Conservation (phyloP, 108 stramenopile genomes). For the Chaetoceros tenuissimus region DNA sequence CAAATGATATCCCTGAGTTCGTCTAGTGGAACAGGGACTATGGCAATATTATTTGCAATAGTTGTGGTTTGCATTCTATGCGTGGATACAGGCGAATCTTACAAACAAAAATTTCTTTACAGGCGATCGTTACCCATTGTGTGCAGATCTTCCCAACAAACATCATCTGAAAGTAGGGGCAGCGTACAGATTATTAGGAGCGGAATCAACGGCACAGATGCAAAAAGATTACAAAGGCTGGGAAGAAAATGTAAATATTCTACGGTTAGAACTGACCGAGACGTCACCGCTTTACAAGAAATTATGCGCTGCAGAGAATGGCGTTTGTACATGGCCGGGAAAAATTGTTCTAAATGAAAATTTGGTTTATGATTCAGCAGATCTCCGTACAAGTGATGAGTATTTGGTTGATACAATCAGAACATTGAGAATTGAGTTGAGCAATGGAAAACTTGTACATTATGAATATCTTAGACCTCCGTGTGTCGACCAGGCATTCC, state of each 20-base stretch:
- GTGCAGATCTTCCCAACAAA: conserved; percentile 30
- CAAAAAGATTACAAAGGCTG: conserved; percentile 20
- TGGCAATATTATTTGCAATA: no score
- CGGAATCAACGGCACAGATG: conserved; percentile 7
- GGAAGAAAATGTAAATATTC: conserved; percentile 5
- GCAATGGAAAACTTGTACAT: conserved; percentile 25
- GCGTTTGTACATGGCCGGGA: conserved; percentile 12
- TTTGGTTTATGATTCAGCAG: conserved; percentile 26
- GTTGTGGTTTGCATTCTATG: no score
- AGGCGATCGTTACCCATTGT: conserved; percentile 35
- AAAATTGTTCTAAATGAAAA: conserved; percentile 13
- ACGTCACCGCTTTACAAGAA: conserved; percentile 10
- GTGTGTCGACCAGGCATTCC: conserved; percentile 39
- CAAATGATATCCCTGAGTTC: no score
- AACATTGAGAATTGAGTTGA: conserved; percentile 29
- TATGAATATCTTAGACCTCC: conserved; percentile 44
- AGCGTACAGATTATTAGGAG: conserved; percentile 38
- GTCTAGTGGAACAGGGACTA: no score
- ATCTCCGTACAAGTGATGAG: conserved; percentile 24
- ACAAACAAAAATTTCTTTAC: conserved; percentile 28
- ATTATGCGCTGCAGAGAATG: conserved; percentile 15
- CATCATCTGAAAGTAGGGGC: conserved; percentile 37
- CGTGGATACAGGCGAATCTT: no score
- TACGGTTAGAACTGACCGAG: conserved; percentile 9
- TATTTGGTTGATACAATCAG: conserved; percentile 42